Evolutionary conservation across 768 basidiomycete genomes (phyloP), one percentile per base, ranked within the genome.

Genomic region (Asterophora parasitica): DNA sequence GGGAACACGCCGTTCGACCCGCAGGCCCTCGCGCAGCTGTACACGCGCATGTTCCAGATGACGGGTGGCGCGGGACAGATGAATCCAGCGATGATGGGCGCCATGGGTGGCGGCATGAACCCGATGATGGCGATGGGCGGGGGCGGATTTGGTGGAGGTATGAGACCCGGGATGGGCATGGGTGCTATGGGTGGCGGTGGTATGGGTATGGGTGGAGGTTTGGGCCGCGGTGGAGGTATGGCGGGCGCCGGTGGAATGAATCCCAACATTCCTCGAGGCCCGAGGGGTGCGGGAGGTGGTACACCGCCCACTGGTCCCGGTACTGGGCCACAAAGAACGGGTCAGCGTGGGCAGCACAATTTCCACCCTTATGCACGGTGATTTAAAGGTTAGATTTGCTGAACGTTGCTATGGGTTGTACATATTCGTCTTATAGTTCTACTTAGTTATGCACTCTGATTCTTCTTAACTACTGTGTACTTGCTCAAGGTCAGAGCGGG

Each of bases 41-140:
- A 96, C 68, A 91, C 93, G 30, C 86, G 92, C 52, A 97, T 98
- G 95, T 86, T 91, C 75, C 83, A 85, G 61, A 86, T 89, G 72
- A 79, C 88, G 40, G 78, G 80, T 31, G 81, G 72, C 0, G 53
- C 46, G 3, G 76, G 75, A 2, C 66, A 63, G 42, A 74, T 77
- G 68, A 78, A 78, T 59, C 76, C 76, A 3, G 77, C 74, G 62
- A 82, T 83, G 79, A 77, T 77, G 73, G 75, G 71, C 10, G 73
- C 71, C 4, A 69, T 68, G 67, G 65, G 58, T n/a, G 62, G 61
- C 35, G 67, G 60, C 16, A 66, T 61, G 49, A 63, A 68, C 55
- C 65, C 65, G 17, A 68, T 72, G 58, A 55, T 55, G 53, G 51
- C 38, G 46, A 65, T 67, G 65, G 66, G 61, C 0, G 67, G 60